phyloP scores from a whole-genome alignment of 768 basidiomycete genomes.

The Leucocoprinus sp. region DNA sequence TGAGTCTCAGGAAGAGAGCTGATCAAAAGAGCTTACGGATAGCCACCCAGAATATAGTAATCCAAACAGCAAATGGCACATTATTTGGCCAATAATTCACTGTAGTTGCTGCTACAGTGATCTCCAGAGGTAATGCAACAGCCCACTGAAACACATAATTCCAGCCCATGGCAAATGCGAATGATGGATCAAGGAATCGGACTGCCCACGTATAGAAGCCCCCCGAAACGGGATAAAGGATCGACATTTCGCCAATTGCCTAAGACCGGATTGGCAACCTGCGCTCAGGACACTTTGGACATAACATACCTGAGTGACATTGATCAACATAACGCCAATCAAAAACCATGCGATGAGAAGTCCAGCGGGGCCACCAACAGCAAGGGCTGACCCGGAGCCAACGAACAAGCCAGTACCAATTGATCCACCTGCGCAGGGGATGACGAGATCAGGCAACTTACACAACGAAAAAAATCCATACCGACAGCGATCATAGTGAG shows the following conservation, averaged over 20 bases:
- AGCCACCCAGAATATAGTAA: constrained; percentile 35
- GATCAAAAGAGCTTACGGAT: constrained; percentile 22
- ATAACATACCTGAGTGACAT: constrained; percentile 32
- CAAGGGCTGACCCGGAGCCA: constrained; percentile 33
- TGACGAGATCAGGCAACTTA: neutral
- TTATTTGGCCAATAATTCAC: constrained; percentile 36
- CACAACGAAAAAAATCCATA: constrained; percentile 15
- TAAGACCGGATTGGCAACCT: constrained; percentile 12
- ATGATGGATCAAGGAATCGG: constrained; percentile 39
- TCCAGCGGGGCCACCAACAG: constrained; percentile 33
- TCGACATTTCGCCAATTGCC: constrained; percentile 44
- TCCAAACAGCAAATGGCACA: constrained; percentile 34
- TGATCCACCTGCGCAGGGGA: constrained; percentile 28
- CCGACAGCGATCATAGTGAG: constrained; percentile 42
- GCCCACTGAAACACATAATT: constrained; percentile 43
- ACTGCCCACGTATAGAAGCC: constrained; percentile 40
- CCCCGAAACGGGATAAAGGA: constrained; percentile 40
- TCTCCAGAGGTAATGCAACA: constrained; percentile 34
- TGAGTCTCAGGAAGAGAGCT: neutral
- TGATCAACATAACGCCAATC: constrained; percentile 40
- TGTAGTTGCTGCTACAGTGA: constrained; percentile 36
- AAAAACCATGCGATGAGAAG: constrained; percentile 37
- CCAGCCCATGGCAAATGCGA: constrained; percentile 44
- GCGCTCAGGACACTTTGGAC: neutral
- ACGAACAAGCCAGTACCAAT: constrained; percentile 44